Base-by-base conservation (phyloP, 2,329 filamentous ascomycete genomes). In the Metarhizium rileyi region DNA sequence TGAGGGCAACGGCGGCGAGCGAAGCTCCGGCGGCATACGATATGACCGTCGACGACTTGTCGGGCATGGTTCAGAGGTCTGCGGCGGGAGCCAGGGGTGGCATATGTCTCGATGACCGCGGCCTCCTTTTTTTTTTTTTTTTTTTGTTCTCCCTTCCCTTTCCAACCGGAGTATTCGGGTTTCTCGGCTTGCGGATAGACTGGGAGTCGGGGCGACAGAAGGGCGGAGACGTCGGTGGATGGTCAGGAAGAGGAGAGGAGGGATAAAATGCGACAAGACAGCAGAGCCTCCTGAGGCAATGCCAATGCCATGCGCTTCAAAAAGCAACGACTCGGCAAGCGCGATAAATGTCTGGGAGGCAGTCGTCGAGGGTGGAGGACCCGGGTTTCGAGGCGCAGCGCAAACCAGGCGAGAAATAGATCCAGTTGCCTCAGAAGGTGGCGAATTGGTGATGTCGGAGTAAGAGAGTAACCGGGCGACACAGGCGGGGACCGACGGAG, bases 1-100 rank as follows among this genome's bases (percentile, higher is more conserved):
- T 87, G 51, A 97, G 80, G 28, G 93, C 91, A 55, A 95, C 87
- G 54, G 93, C 93, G 50, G 93, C 93, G 55, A 98, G 84, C 49
- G 90, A 95, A 53, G 91, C 93, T 59, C 91, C 91, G 52, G 91
- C 93, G 61, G 93, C 93, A 70, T 98, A 98, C 42, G 88, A 89
- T 59, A 89, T 88, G 60, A 70, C 66, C 25, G 65, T 64, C 48
- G 57, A 55, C 51, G 66, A 59, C 54, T 65, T 69, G 45, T 68
- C 65, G 51, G 63, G 64, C 68, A 70, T 70, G 54, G 51, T 58
- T 48, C 51, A 45, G 5, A 8, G 28, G 18, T 25, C 28, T 6
- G 25, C 20, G 25, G 26, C 33, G 18, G 30, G 43, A 26, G 40
- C 22, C 30, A 55, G 59, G 52, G 52, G 4, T 42, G 38, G 12